Evolutionary conservation across 139 green algal genomes (phyloP), one percentile per base, ranked within the genome.

Genomic region (Picochlorum costavermella): DNA sequence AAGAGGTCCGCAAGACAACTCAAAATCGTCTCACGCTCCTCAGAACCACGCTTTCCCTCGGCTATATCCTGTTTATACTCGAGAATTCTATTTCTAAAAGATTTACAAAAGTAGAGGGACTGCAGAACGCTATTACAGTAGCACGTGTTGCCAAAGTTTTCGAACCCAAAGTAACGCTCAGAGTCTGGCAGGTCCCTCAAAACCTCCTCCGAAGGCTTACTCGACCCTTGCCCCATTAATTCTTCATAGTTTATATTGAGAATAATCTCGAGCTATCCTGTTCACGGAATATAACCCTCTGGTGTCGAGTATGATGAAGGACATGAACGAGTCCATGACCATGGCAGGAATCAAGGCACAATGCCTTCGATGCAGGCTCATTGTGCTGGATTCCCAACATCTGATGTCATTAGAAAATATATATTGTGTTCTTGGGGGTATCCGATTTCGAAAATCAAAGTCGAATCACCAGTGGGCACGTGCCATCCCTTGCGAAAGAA

Each of bases 61-160:
- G 8, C 33, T 40, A 86, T 60, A 12, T 60, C 53, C 4, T 61
- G 64, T 3, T 75, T 78, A 61, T 96, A 96, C 20, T 83, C 37
- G 50, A 98, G 60, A 33, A 98, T 58, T 13, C 66, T 59, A n/a
- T 95, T 74, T 25, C 90, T 51, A 51, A 96, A 96, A 2, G 86
- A 84, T 20, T 67, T 59, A 74, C 90, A 96, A 65, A 90, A 95
- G 72, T 94, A 96, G 8, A 96, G 81, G 3, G 84, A 57, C 73
- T 99, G 94, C 23, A 98, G 75, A 23, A 99, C 94, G 0, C 70
- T 88, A 80, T 99, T 99, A 75, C 75, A 87, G 67, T 99, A 99
- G 75, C 94, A 99, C 2, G 94, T 99, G 76, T 99, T 99, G 28
- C 94, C 94, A 69, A 97, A 99, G 74, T 99, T 99, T 68, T 99